phyloP scores from a whole-genome alignment of 495 filamentous ascomycete species.

The Penicillium riverlandense region DNA sequence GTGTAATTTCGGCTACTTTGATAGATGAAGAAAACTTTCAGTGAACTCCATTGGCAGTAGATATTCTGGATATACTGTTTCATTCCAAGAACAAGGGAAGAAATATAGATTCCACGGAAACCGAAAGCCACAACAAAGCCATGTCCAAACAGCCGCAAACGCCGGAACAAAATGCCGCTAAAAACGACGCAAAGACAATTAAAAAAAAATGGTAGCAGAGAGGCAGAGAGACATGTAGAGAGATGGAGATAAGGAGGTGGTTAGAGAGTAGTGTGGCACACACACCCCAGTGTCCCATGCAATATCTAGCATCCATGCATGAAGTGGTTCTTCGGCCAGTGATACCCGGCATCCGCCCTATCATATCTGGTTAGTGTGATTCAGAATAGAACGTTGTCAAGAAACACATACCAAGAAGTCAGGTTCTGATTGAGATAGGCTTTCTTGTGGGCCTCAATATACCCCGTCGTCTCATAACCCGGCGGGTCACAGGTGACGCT shows the following conservation, averaged over 20 bases:
- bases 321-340: constrained; percentile 43
- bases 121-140: too few relatives aligned
- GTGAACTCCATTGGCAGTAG: too few relatives aligned
- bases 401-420: constrained; percentile 38
- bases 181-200: constrained; percentile 15
- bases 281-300: too few relatives aligned
- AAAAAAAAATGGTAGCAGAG: neutral
- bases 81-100: too few relatives aligned
- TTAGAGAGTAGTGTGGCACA: too few relatives aligned
- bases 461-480: constrained; percentile 62
- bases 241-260: too few relatives aligned
- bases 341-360: constrained; percentile 32
- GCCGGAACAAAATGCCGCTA: constrained; percentile 32
- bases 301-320: constrained; percentile 33
- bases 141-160: constrained; percentile 6
- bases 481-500: constrained; percentile 66
- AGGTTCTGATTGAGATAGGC: constrained; percentile 61
- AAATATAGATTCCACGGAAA: too few relatives aligned
- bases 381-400: neutral
- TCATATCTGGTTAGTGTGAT: constrained; percentile 2
- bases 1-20: too few relatives aligned
- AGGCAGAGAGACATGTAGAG: too few relatives aligned
- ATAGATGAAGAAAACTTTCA: too few relatives aligned
- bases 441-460: constrained; percentile 56
- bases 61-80: too few relatives aligned